Evolutionary conservation across 352 stramenopile genomes (phyloP).

Genomic region (Stramenopiles sp.): DNA sequence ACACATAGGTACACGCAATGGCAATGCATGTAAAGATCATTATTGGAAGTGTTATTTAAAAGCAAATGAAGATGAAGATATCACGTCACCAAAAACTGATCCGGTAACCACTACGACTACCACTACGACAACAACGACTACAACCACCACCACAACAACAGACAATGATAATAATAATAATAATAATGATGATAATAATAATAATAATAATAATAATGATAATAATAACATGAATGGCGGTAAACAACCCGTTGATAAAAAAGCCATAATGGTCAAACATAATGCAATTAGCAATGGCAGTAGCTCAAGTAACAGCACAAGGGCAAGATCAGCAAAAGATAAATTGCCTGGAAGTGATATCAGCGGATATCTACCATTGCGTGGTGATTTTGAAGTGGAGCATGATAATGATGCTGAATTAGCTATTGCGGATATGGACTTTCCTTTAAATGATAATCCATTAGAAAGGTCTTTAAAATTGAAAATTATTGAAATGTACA

Average conservation of each 20-base stretch:
- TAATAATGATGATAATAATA: not conserved
- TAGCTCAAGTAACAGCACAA: too few species aligned
- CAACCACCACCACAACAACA: not conserved
- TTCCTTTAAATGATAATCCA: constrained; percentile 54
- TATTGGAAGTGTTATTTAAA: constrained; percentile 54
- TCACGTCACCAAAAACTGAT: not conserved
- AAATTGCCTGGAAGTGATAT: constrained; percentile 27
- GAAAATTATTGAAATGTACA: constrained; percentile 87
- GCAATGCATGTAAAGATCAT: constrained; percentile 63
- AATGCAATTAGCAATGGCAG: not conserved
- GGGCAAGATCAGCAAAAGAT: not conserved
- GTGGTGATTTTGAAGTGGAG: constrained; percentile 90
- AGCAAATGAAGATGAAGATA: not conserved
- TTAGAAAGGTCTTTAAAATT: constrained; percentile 77
- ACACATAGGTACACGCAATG: constrained; percentile 50
- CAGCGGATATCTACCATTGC: constrained; percentile 82
- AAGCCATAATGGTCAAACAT: not conserved
- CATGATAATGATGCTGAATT: constrained; percentile 91
- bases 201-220: not conserved
- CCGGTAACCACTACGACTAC: not conserved
- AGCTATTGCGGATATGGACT: constrained; percentile 85
- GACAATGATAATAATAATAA: not conserved
- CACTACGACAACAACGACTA: not conserved
- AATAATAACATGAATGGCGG: not conserved
- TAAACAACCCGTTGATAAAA: not conserved